Base-by-base conservation (phyloP, 2,329 filamentous ascomycete species). In the Cladophialophora exuberans region DNA sequence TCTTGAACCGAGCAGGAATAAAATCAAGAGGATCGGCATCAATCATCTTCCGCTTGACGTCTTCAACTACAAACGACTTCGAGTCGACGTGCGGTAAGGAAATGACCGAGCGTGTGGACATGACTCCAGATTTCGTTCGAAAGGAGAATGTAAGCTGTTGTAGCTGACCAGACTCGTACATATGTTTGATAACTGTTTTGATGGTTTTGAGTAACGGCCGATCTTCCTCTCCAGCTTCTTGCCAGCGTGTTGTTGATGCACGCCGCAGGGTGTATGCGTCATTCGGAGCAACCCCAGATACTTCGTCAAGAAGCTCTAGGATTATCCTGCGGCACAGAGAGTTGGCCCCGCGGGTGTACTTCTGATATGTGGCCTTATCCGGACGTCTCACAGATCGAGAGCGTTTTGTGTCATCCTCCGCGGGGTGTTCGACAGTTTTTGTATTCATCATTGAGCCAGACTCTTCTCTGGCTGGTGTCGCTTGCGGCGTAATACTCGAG, bases 241-340 rank as follows among this genome's bases (percentile, higher is more conserved):
- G 70, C 82, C 83, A 86, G 17, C 51, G 56, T 36, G 63, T 42
- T 25, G 43, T 38, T 38, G 59, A 53, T 7, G 57, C 48, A 17
- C 63, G 55, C 46, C 55, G 57, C 28, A 65, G 20, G 13, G 76
- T 69, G 2, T 76, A 76, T 11, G 73, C 69, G 20, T 80, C 76
- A 31, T 79, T 74, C 2, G 83, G 81, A 49, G 80, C 84, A 2
- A 80, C 77, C 6, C 83, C 83, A 41, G 75, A 74, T 51, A 78
- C 79, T 44, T 75, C 73, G 39, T 79, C 70, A 10, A 85, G 64
- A 33, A 85, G 77, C 22, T 82, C 75, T 64, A 82, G 67, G 3
- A 85, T 70, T 25, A 84, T 78, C 15, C 75, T 76, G 48, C 71
- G 74, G 28, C 57, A 63, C 18, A 59, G 30, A 15, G 18, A 39